Evolutionary conservation across 2,329 filamentous ascomycete genomes (phyloP), one percentile per base, ranked within the genome.

Genomic region (Ceratocystiopsis minuta): DNA sequence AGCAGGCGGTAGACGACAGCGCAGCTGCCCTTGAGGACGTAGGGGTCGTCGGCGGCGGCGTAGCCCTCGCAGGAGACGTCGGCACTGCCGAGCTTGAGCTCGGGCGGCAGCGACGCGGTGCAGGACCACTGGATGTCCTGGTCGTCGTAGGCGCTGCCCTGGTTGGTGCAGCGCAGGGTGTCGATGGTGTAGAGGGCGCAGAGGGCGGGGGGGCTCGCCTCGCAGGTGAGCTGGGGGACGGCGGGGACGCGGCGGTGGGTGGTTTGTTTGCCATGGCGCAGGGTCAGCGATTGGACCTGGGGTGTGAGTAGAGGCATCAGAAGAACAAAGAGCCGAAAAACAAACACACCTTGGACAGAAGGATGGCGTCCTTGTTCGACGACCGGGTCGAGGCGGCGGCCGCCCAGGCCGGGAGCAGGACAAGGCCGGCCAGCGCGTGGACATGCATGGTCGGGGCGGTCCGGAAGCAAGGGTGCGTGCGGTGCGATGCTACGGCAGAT

Each of bases 51-150:
- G 1, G 78, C 61, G 14, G 64, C 67, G 44, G 72, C 65, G 61
- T 94, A 96, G 12, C 90, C 88, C 55, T 98, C 88, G 59, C 90
- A 98, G 12, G 86, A 66, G 43, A 96, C 88, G 47, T 96, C 87
- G 12, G 88, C 95, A 46, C 72, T 70, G 44, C 84, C 87, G 24
- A 96, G 73, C 59, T 71, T 72, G 48, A 80, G 66, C 53, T 77
- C 70, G 17, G 66, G 61, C 0, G 76, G 75, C 15, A 80, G 57
- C 2, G 61, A 58, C 0, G 75, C 73, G 6, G 74, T 75, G 61
- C 88, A 98, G 24, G 82, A 83, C 88, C 88, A 98, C 61, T 94
- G 79, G 34, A 95, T 70, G 55, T 94, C 81, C 59, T 90, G 77
- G 36, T 64, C 57, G 48, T 75, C 74, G 64, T 95, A 95, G 46